Base-by-base conservation (phyloP, 2,329 filamentous ascomycete species). In the Botrytis cinerea region DNA sequence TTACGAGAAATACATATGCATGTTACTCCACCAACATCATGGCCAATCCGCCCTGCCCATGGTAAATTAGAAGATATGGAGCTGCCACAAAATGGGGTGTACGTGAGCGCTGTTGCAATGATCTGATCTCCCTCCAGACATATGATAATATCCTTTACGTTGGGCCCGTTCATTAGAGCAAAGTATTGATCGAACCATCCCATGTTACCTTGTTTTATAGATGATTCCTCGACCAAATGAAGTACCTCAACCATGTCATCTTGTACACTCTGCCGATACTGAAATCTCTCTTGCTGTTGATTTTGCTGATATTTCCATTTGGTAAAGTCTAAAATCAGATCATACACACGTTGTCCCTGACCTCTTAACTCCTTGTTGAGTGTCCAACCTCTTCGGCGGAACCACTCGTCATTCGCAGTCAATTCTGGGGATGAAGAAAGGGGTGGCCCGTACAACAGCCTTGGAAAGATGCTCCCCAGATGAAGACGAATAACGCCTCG, bases 161-260 rank as follows among this genome's bases (percentile, higher is more conserved):
- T 82, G 68, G 82, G 82, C 12, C 85, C 84, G 75, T 85, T 83
- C 62, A 84, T 84, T 16, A 88, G 82, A 75, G 83, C 84, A 72
- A 84, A 84, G 75, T 90, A 90, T 77, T 89, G 87, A 77, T 90
- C 87, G 76, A 86, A 89, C 87, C 87, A 89, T 61, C 87, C 87
- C 76, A 88, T 85, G 62, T 84, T 83, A 48, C 84, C 82, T 74
- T 86, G 85, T 66, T 82, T 82, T 16, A 80, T 80, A 0, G 85
- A 86, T 71, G 86, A 85, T 68, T 81, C 82, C 71, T 85, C 84
- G 16, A 88, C 86, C 76, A 89, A 84, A 2, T 84, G 83, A 67
- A 88, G 78, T 2, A 89, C 85, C 43, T 79, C 75, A 54, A 83
- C 79, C 73, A 85, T 85, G 74, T 90, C 87, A 45, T 76, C 75